These are phyloP conservation scores for Ceratobasidium papillatum DNA, from an alignment of 1,284 basidiomycete genomes.

Conservation along the genomic window DNA sequence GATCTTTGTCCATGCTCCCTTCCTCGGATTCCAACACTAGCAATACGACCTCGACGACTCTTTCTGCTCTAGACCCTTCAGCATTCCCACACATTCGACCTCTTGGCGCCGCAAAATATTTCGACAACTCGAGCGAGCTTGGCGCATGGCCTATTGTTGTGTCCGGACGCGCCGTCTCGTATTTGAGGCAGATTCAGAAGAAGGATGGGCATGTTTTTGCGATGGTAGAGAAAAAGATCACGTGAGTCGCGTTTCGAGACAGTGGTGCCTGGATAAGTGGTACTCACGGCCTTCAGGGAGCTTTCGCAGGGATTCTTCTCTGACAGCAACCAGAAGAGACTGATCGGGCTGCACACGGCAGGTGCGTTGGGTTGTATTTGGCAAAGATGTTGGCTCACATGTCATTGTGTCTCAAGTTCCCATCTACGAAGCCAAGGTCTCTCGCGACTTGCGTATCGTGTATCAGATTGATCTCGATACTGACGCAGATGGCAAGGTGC, in stretches of 20 bases:
- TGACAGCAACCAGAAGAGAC: conserved; percentile 46
- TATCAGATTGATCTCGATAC: conserved; percentile 46
- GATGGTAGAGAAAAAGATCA: conserved; percentile 41
- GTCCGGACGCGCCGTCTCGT: conserved; percentile 18
- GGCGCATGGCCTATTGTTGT: conserved; percentile 40
- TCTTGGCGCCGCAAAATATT: conserved; percentile 31
- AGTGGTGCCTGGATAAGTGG: neutral
- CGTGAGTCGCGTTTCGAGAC: conserved; percentile 32
- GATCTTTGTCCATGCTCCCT: neutral
- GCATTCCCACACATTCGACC: conserved; percentile 30
- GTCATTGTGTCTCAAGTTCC: conserved; percentile 33
- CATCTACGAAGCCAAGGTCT: conserved; percentile 48
- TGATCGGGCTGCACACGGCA: conserved; percentile 40
- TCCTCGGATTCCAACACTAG: neutral
- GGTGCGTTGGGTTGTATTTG: neutral
- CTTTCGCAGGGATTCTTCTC: conserved; percentile 46
- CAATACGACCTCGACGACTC: neutral
- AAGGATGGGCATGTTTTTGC: conserved; percentile 35
- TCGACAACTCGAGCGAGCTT: conserved; percentile 11
- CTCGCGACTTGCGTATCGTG: conserved; percentile 46
- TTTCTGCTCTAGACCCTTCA: neutral
- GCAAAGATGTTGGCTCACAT: neutral
- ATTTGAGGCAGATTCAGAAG: conserved; percentile 37
- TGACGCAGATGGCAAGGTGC: conserved; percentile 37
- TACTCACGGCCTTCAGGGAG: conserved; percentile 34